Conservation (phyloP, 345 rosid genomes). For the Heritiera fomes region DNA sequence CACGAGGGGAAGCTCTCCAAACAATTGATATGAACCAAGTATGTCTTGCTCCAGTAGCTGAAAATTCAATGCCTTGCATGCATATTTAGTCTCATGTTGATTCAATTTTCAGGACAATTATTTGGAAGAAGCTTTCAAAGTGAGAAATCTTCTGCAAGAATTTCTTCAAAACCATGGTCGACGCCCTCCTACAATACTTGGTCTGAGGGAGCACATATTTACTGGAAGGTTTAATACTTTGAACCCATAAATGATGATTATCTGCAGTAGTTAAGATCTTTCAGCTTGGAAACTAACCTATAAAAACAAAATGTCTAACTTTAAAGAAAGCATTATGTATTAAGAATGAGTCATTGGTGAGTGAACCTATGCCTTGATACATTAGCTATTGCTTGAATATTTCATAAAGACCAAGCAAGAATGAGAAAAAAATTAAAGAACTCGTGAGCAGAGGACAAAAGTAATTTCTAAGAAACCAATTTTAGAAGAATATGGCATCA, state of each 20-base stretch:
- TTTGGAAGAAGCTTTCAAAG: slow-evolving; percentile 93
- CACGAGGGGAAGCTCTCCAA: slow-evolving; percentile 97
- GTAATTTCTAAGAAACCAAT: not conserved
- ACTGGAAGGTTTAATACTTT: slow-evolving; percentile 75
- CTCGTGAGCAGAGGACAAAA: not conserved
- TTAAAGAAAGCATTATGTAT: not conserved
- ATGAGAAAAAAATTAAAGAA: not conserved
- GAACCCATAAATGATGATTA: not conserved
- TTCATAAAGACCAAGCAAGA: not conserved
- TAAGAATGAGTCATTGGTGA: not conserved
- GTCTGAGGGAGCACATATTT: slow-evolving; percentile 90
- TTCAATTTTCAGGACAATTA: slow-evolving; percentile 66
- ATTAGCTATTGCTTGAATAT: not conserved
- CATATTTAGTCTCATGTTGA: slow-evolving; percentile 28
- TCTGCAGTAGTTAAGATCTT: slow-evolving; percentile 6
- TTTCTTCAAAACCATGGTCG: slow-evolving; percentile 70
- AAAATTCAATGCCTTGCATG: slow-evolving; percentile 10
- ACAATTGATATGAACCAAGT: slow-evolving; percentile 99
- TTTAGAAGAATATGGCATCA: not conserved
- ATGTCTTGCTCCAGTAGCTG: slow-evolving; percentile 27
- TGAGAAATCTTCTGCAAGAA: slow-evolving; percentile 96
- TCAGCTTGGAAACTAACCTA: slow-evolving; percentile 5
- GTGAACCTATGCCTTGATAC: not conserved
- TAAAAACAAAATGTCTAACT: not conserved
- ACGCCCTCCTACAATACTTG: slow-evolving; percentile 83